Base-by-base conservation (phyloP, 1,284 basidiomycete genomes). In the Sphagnurus paluster region DNA sequence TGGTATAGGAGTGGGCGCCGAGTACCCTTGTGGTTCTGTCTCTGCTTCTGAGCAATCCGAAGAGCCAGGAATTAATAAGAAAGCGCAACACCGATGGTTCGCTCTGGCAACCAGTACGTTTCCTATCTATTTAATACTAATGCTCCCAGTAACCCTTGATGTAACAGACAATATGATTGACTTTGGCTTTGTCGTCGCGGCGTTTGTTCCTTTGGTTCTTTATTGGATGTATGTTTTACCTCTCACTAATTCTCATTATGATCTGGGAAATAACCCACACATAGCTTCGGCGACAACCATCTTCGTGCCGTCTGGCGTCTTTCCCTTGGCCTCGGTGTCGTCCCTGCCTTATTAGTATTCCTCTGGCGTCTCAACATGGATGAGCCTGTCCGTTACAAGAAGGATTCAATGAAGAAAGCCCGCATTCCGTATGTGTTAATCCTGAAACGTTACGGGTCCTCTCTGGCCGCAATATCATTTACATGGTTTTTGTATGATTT, bases 1-100 rank as follows among this genome's bases (percentile, higher is more conserved):
- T 43, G 91, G 90, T 37, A 84, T 91, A 48, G 90, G 90, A 32
- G 75, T 93, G 7, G 93, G 93, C 20, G 92, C 92, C 9, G 91
- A 95, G 64, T 96, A 97, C 56, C 93, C 93, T 5, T 89, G 87
- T 50, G 94, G 93, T 5, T 89, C 86, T 2, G 93, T 97, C n/a
- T 91, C 93, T 17, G 87, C 88, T 2, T 88, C 90, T 1, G 94
- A 97, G 63, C 89, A 92, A 61, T 92, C 92, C 0, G 94, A 96
- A 65, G 87, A 91, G 59, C 71, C 77, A 16, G 81, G 78, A 2
- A 84, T 96, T 58, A 75, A 69, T 55, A 92, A 89, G 68, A 81
- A 80, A 43, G 78, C 85, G 3, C 93, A 93, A 61, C 88, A 96
- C 63, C 72, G 85, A 43, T 91, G 91, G 78, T 90, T 96, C 58